Base-by-base conservation (phyloP, 352 stramenopile species). In the Globisporangium canariense region DNA sequence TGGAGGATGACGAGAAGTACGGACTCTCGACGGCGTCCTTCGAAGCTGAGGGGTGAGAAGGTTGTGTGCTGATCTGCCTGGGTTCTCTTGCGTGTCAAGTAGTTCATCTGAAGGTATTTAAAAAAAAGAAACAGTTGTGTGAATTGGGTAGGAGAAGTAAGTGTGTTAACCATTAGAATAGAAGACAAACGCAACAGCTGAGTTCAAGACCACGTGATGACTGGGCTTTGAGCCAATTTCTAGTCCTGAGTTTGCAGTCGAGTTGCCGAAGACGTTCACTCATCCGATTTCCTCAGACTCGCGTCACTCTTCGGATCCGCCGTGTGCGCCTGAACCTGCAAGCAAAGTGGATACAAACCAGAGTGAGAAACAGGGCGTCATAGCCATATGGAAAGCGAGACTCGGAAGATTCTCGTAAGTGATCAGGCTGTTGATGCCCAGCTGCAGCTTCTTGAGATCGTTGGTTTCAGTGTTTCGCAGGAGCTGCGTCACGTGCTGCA, bases 1-100 rank as follows among this genome's bases (percentile, higher is more conserved):
- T 92, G 4, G 68, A 76, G 59, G 79, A 89, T 34, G 73, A 87
- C 22, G 51, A 60, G 0, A 72, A 73, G 13, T 80, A 82, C 55
- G 28, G 46, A 25, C 36, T 62, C 45, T 58, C 62, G 34, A 20
- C 52, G 11, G 9, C 61, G 13, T 62, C 53, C 28, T 20, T 22
- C 34, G 52, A 55, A 18, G 49, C 34, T 3, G 61, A 57, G n/a
- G 61, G 62, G 50, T 66, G 41, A 66, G 41, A 47, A 47, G 13
- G 14, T 3, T 18, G 11, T 11, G 16, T 22, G 28, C 25, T 38
- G 13, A 41, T 14, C 36, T 7, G 36, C 7, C 10, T 41, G 46
- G 46, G 10, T 5, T 53, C 20, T 11, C 47, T 53, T 22, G 14
- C 30, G 10, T 16, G 30, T n/a, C 20, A 34, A 34, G 47, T 8